Percentiles rank a stretch among this genome's conserved stretches.
These are phyloP conservation scores for Betula pendula DNA, from an alignment of 306 rosid genomes.

Conservation along the genomic window DNA sequence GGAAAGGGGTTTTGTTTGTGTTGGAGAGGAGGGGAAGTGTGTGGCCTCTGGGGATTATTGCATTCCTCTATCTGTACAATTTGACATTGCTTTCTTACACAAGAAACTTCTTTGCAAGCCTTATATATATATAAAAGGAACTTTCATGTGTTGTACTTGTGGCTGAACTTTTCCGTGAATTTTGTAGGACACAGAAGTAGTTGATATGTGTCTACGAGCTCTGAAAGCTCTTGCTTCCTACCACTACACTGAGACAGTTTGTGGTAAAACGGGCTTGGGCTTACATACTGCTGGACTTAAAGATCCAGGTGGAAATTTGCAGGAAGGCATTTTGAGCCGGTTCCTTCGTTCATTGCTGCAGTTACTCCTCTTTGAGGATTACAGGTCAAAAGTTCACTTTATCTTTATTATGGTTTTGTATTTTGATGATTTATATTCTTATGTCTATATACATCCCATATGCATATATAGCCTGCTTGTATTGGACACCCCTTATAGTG, in stretches of 20 bases:
- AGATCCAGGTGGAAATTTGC: constrained; percentile 61
- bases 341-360: constrained; percentile 84
- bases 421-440: background rate
- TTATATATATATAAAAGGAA: background rate
- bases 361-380: constrained; percentile 88
- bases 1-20: background rate
- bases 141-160: background rate
- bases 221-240: constrained; percentile 87
- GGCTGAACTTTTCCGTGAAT: constrained; percentile 24
- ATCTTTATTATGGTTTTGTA: background rate
- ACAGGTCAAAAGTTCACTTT: constrained; percentile 48
- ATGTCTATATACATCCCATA: background rate
- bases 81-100: constrained; percentile 2
- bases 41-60: background rate
- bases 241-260: constrained; percentile 67
- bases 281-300: constrained; percentile 53
- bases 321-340: constrained; percentile 78
- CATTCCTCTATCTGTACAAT: background rate
- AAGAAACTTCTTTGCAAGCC: background rate
- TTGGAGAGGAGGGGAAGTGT: background rate
- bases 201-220: constrained; percentile 79
- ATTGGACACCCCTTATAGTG: background rate
- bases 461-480: background rate
- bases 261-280: constrained; percentile 75
- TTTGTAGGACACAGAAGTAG: constrained; percentile 77